phyloP scores from a whole-genome alignment of 352 stramenopile genomes.

The Phytopythium oedochilum region DNA sequence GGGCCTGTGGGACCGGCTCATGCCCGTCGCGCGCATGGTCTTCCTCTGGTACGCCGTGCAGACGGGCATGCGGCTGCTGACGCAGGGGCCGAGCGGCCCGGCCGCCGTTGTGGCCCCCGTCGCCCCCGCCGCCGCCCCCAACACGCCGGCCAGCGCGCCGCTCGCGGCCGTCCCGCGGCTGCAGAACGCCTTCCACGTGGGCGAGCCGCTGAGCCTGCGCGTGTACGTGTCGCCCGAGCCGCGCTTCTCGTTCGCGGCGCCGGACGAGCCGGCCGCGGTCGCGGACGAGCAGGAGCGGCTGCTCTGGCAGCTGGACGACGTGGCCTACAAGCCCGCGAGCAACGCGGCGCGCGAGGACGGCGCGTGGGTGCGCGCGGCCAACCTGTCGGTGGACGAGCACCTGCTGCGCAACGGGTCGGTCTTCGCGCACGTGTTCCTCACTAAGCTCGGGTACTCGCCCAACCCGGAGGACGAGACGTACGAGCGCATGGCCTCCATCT shows the following conservation, averaged over 20 bases:
- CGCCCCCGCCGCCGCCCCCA: background rate
- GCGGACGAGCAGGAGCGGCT: conserved; percentile 50
- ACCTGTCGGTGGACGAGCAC: conserved; percentile 69
- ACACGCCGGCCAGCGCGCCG: background rate
- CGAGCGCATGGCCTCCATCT: conserved; percentile 43
- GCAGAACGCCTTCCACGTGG: conserved; percentile 54
- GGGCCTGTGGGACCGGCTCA: conserved; percentile 52
- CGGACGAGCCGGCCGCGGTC: conserved; percentile 15
- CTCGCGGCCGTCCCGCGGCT: conserved; percentile 14
- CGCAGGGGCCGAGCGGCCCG: conserved; percentile 13
- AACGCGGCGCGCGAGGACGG: conserved; percentile 50
- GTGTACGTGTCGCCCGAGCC: conserved; percentile 59
- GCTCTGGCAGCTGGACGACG: conserved; percentile 47
- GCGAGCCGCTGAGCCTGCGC: conserved; percentile 46
- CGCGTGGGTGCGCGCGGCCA: conserved; percentile 42
- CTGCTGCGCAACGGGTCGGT: conserved; percentile 72
- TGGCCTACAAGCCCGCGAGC: conserved; percentile 42
- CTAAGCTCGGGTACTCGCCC: conserved; percentile 60
- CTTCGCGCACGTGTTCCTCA: conserved; percentile 85
- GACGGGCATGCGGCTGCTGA: conserved; percentile 37
- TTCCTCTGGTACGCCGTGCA: conserved; percentile 82
- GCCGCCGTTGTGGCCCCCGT: background rate
- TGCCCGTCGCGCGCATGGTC: conserved; percentile 68
- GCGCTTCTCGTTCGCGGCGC: conserved; percentile 43
- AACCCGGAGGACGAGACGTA: conserved; percentile 62